Evolutionary conservation across 768 basidiomycete genomes (phyloP), one percentile per base, ranked within the genome.

Genomic region (Mycena vitilis): DNA sequence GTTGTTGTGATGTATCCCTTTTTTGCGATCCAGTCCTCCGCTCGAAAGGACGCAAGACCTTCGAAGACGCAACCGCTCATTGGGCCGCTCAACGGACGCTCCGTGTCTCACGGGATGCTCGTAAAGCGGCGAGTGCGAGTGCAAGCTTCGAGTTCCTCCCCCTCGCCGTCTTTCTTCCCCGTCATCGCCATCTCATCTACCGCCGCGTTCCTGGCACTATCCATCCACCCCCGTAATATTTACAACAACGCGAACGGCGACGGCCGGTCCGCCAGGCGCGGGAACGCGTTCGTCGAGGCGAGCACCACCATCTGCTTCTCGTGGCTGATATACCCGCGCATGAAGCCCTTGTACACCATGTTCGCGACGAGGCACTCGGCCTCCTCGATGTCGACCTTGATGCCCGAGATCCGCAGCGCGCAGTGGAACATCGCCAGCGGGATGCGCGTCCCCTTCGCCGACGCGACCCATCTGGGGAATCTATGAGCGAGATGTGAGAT

Each of bases 301-400:
- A 98, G 78, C 7, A 99, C 98, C 6, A 98, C 95, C 88, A 92
- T 95, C 81, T 94, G 93, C 79, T 93, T 94, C 76, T 94, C 94
- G 75, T 99, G 98, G 57, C 95, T 95, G 74, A 99, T 96, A 79
- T 99, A 99, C 11, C 98, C 98, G 58, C 93, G 87, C 80, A 99
- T 91, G 78, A 91, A 94, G 22, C 93, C 94, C 81, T 91, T 94
- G 82, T 92, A 95, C 51, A 99, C 93, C 94, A 97, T 93, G 76
- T 96, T 96, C 36, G 96, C 95, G 10, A 98, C 89, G 59, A 96
- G 86, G 78, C 96, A 98, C 78, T 98, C 96, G 2, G 94, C 94
- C 78, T 97, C 96, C 71, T 93, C 95, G 67, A 83, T 76, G 10
- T 89, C 83, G 25, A 93, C 88, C 12, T 48, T 49, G 66, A 88